phyloP scores from a whole-genome alignment of 768 basidiomycete genomes.

The Polyporus arcularius region DNA sequence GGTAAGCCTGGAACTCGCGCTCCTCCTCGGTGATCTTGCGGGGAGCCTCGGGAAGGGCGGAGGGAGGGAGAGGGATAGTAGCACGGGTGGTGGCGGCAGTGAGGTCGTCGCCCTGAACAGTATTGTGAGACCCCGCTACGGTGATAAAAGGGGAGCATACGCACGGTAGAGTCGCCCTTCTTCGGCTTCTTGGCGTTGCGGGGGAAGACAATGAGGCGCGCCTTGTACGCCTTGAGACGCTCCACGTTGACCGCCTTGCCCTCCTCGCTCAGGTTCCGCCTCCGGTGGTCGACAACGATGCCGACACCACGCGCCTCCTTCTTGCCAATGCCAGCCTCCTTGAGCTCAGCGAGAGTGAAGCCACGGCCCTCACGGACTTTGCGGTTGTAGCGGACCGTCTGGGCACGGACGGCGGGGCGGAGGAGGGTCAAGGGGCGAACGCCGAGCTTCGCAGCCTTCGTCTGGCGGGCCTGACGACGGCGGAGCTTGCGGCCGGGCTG shows the following conservation, averaged over 20 bases:
- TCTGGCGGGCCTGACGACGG: conserved; percentile 88
- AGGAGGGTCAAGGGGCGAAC: conserved; percentile 90
- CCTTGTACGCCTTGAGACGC: conserved; percentile 91
- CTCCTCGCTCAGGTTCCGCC: conserved; percentile 96
- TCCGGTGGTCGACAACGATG: conserved; percentile 95
- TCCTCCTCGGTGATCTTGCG: conserved; percentile 93
- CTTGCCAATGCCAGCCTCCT: conserved; percentile 91
- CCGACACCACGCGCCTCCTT: conserved; percentile 94
- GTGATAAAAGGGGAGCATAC: conserved; percentile 32
- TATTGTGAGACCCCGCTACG: conserved; percentile 10
- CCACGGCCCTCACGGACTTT: conserved; percentile 97
- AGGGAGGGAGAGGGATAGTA: conserved; percentile 64
- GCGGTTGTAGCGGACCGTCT: conserved; percentile 97
- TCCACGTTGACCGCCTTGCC: conserved; percentile 95
- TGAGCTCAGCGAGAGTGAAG: conserved; percentile 92
- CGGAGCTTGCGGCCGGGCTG: conserved; percentile 98
- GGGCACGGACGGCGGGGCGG: conserved; percentile 95
- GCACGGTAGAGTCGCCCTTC: conserved; percentile 89
- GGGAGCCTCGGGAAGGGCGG: conserved; percentile 75
- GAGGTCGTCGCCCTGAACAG: conserved; percentile 78
- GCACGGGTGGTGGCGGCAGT: conserved; percentile 72
- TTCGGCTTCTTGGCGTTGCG: conserved; percentile 94
- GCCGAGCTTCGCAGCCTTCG: conserved; percentile 88
- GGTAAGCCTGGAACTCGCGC: conserved; percentile 86
- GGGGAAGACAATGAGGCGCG: conserved; percentile 93